These are phyloP conservation scores for Serendipita sp. DNA, from an alignment of 768 basidiomycete genomes.

Conservation along the genomic window DNA sequence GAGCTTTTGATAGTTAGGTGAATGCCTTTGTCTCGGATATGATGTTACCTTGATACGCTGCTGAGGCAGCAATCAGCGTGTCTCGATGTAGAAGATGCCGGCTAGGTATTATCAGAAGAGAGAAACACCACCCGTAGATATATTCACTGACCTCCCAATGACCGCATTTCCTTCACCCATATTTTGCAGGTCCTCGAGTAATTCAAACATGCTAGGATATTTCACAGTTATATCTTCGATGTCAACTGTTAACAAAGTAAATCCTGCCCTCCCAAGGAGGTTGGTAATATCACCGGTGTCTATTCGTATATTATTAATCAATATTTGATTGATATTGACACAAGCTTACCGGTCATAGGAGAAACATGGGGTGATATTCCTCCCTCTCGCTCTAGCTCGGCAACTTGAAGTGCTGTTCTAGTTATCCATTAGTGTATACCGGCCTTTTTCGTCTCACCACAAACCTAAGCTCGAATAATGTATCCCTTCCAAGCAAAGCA, in stretches of 20 bases:
- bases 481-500: conserved; percentile 91
- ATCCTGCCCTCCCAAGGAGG: conserved; percentile 81
- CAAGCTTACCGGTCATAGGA: conserved; percentile 74
- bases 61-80: conserved; percentile 76
- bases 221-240: conserved; percentile 80
- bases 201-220: conserved; percentile 93
- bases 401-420: conserved; percentile 84
- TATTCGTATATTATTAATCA: conserved; percentile 18
- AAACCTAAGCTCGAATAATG: conserved; percentile 75
- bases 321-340: neutral
- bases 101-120: conserved; percentile 21
- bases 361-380: conserved; percentile 94
- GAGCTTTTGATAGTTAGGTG: conserved; percentile 28
- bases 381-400: conserved; percentile 84
- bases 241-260: conserved; percentile 86
- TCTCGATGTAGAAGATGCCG: conserved; percentile 60
- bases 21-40: neutral
- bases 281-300: conserved; percentile 89
- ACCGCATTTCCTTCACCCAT: conserved; percentile 97
- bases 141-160: conserved; percentile 44
- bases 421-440: conserved; percentile 3
- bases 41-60: conserved; percentile 75
- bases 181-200: conserved; percentile 79
- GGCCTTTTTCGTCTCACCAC: conserved; percentile 15
- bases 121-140: neutral